Evolutionary conservation across 1,284 basidiomycete species (phyloP).

Genomic region (Porogramme epimiltina): DNA sequence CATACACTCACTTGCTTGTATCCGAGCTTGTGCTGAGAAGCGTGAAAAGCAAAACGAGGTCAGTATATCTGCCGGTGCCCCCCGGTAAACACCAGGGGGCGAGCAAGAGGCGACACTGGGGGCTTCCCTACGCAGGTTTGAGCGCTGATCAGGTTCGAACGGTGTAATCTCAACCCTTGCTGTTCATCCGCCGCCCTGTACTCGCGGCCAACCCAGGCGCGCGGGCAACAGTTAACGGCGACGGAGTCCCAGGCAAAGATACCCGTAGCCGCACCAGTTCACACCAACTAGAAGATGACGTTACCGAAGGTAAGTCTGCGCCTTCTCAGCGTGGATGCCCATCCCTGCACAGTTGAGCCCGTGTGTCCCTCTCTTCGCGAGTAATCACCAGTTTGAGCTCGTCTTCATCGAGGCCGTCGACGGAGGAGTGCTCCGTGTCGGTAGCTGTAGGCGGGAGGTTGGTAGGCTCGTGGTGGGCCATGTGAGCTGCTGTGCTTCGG

Average conservation of each 20-base stretch:
- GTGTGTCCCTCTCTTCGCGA: constrained; percentile 11
- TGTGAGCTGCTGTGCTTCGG: too few relatives aligned
- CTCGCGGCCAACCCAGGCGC: constrained; percentile 30
- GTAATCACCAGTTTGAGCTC: constrained; percentile 64
- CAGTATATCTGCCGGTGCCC: constrained; percentile 47
- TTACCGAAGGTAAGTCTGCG: constrained; percentile 64
- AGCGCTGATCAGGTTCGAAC: constrained; percentile 94
- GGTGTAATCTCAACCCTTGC: constrained; percentile 89
- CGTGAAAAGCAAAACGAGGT: constrained; percentile 37
- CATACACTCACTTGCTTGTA: constrained; percentile 70
- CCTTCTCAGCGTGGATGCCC: constrained; percentile 23
- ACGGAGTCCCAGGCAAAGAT: constrained; percentile 52
- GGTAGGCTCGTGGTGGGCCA: constrained; percentile 16
- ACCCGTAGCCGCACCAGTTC: constrained; percentile 86
- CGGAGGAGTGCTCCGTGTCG: constrained; percentile 30
- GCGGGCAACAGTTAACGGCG: constrained; percentile 12
- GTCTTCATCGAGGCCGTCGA: constrained; percentile 45
- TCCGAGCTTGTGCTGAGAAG: constrained; percentile 66
- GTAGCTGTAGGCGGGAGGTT: constrained; percentile 15
- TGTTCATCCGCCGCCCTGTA: constrained; percentile 20
- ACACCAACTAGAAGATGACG: constrained; percentile 63
- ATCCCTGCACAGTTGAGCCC: constrained; percentile 34
- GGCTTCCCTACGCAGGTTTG: constrained; percentile 96
- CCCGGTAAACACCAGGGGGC: constrained; percentile 36
- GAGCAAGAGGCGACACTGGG: constrained; percentile 62